Percentiles rank a stretch among this genome's conserved stretches.
Conservation (phyloP, 2,329 filamentous ascomycete genomes). For the Meredithiella fracta region DNA sequence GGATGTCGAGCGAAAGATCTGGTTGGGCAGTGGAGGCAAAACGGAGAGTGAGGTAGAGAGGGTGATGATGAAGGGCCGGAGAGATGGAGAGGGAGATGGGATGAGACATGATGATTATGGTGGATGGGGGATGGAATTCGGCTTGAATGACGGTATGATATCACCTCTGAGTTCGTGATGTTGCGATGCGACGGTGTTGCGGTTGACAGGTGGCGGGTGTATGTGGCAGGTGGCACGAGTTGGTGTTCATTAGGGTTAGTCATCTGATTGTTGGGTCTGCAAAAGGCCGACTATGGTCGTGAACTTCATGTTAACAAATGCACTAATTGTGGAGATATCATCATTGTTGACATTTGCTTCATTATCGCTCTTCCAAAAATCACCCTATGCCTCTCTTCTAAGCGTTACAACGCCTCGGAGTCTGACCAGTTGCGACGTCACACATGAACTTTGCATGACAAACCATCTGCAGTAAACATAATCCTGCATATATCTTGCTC, state of each 20-base stretch:
- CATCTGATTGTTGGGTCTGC: too few relatives aligned
- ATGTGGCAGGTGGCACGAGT: background rate
- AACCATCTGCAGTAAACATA: background rate
- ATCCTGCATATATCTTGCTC: background rate
- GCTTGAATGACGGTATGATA: background rate
- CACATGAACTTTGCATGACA: too few relatives aligned
- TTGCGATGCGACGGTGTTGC: background rate
- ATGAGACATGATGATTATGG: background rate
- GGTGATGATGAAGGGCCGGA: slow-evolving; percentile 18
- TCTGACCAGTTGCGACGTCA: too few relatives aligned
- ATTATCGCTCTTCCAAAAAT: too few relatives aligned
- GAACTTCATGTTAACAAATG: too few relatives aligned
- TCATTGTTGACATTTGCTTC: too few relatives aligned
- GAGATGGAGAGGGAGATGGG: background rate
- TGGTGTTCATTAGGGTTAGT: background rate
- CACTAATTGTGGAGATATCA: too few relatives aligned
- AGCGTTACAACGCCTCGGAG: too few relatives aligned
- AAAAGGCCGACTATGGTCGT: too few relatives aligned
- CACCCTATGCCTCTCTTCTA: too few relatives aligned
- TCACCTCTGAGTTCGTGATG: background rate
- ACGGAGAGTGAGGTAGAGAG: slow-evolving; percentile 68
- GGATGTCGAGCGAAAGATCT: slow-evolving; percentile 65
- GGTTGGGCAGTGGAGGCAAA: slow-evolving; percentile 66
- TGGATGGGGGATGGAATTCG: background rate
- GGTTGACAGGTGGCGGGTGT: background rate